Evolutionary conservation across 345 rosid genomes (phyloP).

Genomic region (Dimocarpus longan): DNA sequence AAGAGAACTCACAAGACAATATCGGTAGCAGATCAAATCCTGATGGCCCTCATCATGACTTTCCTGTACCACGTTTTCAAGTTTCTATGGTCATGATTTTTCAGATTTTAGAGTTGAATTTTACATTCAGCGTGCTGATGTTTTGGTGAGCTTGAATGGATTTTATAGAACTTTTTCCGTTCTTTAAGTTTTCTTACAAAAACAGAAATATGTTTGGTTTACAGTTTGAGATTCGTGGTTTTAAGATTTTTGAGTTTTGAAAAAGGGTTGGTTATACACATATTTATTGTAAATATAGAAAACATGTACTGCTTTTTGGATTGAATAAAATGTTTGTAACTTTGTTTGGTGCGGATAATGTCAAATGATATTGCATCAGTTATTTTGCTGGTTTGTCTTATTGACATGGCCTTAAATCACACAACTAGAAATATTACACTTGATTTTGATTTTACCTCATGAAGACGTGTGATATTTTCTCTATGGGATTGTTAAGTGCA

Average conservation of each 20-base stretch:
- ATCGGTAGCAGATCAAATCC: constrained; percentile 61
- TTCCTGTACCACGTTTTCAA: constrained; percentile 33
- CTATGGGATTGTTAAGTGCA: too few species aligned
- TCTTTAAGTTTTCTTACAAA: neutral
- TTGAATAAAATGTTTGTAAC: constrained; percentile 5
- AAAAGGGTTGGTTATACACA: constrained; percentile 5
- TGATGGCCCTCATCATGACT: constrained; percentile 43
- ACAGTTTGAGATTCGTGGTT: constrained; percentile 17
- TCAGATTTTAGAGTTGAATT: neutral
- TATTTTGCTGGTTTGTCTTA: neutral
- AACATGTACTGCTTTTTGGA: neutral
- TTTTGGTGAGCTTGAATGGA: neutral
- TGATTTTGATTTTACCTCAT: too few species aligned
- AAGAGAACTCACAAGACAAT: constrained; percentile 28
- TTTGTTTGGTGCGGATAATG: neutral
- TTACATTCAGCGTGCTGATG: neutral
- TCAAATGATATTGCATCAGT: neutral
- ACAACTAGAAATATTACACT: too few species aligned
- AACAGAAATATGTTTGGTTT: constrained; percentile 5
- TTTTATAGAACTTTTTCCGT: neutral
- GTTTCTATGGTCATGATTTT: constrained; percentile 20
- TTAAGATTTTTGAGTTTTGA: constrained; percentile 11
- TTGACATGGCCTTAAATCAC: too few species aligned
- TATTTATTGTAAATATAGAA: constrained; percentile 3
- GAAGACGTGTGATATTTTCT: too few species aligned